Base-by-base conservation (phyloP, 768 basidiomycete species). In the Mycena vitilis region DNA sequence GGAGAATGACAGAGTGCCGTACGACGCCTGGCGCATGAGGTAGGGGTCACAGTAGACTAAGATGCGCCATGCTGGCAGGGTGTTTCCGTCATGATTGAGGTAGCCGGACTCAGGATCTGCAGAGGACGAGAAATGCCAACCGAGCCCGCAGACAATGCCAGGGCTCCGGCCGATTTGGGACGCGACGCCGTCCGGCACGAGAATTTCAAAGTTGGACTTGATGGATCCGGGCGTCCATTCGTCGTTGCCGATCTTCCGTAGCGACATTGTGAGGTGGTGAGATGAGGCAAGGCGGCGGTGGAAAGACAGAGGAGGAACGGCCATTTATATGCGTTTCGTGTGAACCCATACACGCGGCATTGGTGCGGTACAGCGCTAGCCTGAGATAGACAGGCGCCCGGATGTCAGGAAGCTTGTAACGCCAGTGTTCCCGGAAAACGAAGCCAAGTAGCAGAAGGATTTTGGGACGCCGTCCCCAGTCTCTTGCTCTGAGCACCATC, bases 61-160 rank as follows among this genome's bases (percentile, higher is more conserved):
- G 25, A 66, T 49, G 22, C 23, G 48, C 45, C 56, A 59, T 20
- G 56, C 49, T 25, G 48, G 38, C 13, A 20, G 56, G 23, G 11
- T 53, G 40, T 18, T 22, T 25, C 65, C 65, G 22, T 45, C 57
- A 20, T 22, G 34, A 12, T 30, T 34, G 51, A 60, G 49, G 16
- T 22, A 36, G 16, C 52, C 36, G 30, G 30, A 36, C 8, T 53
- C 16, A 53, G 15, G 22, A 1, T 45, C 47, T n/a, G 34, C 40
- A 40, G 44, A 63, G 30, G 15, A 62, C 9, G 53, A 47, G 58
- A 68, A 68, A 37, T 62, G 62, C 67, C 67, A 68, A 7, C 67
- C 67, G 34, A 68, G 58, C 9, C 67, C 67, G 23, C 67, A 68
- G 44, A 63, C 12, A 16, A 53, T 53, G 52, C 34, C 11, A 18